phyloP scores from a whole-genome alignment of 306 rosid species.

The Dicorynia guianensis region DNA sequence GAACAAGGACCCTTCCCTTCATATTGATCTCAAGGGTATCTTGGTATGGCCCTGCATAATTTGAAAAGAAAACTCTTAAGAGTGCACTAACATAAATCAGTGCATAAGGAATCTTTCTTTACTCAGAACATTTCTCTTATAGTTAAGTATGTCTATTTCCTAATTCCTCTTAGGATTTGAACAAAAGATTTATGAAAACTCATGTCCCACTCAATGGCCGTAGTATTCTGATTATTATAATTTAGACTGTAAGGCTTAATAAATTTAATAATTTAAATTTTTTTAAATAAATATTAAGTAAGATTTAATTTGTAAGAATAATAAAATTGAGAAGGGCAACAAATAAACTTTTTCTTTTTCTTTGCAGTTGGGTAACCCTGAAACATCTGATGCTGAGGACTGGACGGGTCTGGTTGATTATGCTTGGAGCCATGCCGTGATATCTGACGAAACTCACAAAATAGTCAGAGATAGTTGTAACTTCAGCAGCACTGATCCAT shows the following conservation, averaged over 20 bases:
- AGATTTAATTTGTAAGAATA: neutral
- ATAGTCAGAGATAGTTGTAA: constrained; percentile 65
- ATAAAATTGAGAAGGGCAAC: neutral
- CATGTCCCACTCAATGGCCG: no score
- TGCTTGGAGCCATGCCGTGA: constrained; percentile 97
- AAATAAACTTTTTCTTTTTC: neutral
- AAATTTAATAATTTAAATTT: no score
- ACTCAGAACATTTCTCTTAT: constrained; percentile 15
- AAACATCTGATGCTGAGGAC: constrained; percentile 84
- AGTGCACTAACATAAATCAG: neutral
- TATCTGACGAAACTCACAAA: constrained; percentile 84
- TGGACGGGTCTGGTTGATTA: constrained; percentile 89
- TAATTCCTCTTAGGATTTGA: neutral
- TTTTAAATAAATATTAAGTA: no score
- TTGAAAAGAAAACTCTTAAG: neutral
- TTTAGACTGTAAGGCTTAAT: no score
- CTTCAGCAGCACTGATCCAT: constrained; percentile 68
- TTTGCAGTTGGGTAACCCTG: constrained; percentile 87
- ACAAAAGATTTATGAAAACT: neutral
- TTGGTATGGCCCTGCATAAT: constrained; percentile 58
- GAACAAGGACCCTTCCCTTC: constrained; percentile 67
- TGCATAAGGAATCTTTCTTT: constrained; percentile 30
- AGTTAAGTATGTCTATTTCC: constrained; percentile 18
- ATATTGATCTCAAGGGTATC: constrained; percentile 78
- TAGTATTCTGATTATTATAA: no score